Percentiles rank a stretch among this genome's conserved stretches.
These are phyloP conservation scores for Ophidiomyces ophidiicola DNA, from an alignment of 2,329 filamentous ascomycete genomes.

Conservation along the genomic window DNA sequence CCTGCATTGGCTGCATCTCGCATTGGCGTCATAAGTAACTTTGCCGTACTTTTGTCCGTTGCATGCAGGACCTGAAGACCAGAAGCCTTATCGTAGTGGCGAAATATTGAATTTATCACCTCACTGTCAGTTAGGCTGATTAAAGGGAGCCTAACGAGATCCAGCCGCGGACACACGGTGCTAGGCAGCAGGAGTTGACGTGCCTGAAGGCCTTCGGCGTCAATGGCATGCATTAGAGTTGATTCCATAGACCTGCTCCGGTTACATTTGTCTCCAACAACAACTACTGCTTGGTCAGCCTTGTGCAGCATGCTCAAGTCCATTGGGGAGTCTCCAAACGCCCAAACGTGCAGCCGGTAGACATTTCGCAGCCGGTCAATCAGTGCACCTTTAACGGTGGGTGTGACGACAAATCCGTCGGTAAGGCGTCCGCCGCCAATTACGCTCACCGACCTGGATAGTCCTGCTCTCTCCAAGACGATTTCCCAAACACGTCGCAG, in stretches of 20 bases:
- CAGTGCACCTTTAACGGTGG: conserved; percentile 39
- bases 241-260: conserved; percentile 45
- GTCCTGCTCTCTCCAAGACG: conserved; percentile 35
- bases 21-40: conserved; percentile 43
- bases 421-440: conserved; percentile 42
- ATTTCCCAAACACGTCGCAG: conserved; percentile 44
- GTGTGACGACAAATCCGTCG: conserved; percentile 42
- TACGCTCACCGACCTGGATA: conserved; percentile 36
- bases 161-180: conserved; percentile 32
- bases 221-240: conserved; percentile 34
- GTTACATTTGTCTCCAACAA: conserved; percentile 38
- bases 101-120: conserved; percentile 21
- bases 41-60: conserved; percentile 35
- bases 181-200: conserved; percentile 39
- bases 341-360: conserved; percentile 36
- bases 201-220: conserved; percentile 29
- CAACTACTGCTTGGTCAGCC: conserved; percentile 44
- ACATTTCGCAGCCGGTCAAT: conserved; percentile 32
- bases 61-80: conserved; percentile 32
- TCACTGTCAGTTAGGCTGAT: conserved; percentile 24
- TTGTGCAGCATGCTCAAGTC: conserved; percentile 46
- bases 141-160: conserved; percentile 33
- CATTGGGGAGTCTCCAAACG: conserved; percentile 49
- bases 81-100: conserved; percentile 9
- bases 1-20: conserved; percentile 40